These are phyloP conservation scores for Penicillium ochrochloron DNA, from an alignment of 495 filamentous ascomycete genomes.

Conservation along the genomic window DNA sequence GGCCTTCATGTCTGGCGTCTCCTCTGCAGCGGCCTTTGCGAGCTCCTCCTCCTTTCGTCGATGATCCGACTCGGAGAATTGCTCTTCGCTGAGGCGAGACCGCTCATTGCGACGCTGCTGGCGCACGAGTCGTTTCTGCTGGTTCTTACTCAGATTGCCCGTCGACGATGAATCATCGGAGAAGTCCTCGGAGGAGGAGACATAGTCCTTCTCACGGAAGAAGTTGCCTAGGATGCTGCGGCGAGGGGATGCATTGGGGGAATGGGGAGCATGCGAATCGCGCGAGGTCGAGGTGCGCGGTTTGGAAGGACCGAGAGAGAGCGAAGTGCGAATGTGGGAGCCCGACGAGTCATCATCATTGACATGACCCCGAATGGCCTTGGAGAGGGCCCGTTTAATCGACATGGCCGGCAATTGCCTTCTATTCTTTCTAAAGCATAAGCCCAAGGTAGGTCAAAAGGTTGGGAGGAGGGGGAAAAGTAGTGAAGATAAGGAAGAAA, in stretches of 20 bases:
- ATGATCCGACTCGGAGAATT: conserved; percentile 54
- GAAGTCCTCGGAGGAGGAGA: conserved; percentile 53
- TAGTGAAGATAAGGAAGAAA: conserved; percentile 1
- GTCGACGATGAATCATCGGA: conserved; percentile 48
- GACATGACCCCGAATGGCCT: conserved; percentile 38
- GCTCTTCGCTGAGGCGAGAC: conserved; percentile 57
- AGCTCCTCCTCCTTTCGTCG: conserved; percentile 50
- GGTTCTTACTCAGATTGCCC: conserved; percentile 54
- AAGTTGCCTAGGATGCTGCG: conserved; percentile 49
- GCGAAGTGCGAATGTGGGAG: conserved; percentile 23
- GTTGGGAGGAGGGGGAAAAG: background rate
- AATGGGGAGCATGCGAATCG: conserved; percentile 16
- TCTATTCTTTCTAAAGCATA: conserved; percentile 9
- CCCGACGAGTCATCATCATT: conserved; percentile 31
- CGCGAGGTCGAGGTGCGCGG: conserved; percentile 27
- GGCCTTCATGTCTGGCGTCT: conserved; percentile 57
- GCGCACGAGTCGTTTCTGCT: conserved; percentile 53
- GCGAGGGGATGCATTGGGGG: conserved; percentile 37
- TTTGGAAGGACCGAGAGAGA: conserved; percentile 15
- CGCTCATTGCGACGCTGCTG: conserved; percentile 47
- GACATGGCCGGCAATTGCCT: conserved; percentile 40
- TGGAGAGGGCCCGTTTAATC: conserved; percentile 51
- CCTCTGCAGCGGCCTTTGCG: conserved; percentile 37
- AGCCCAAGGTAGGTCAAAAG: background rate
- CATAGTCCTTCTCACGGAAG: conserved; percentile 46